These are phyloP conservation scores for Aspergillus sclerotiicarbonarius DNA, from an alignment of 495 filamentous ascomycete genomes.

Conservation along the genomic window DNA sequence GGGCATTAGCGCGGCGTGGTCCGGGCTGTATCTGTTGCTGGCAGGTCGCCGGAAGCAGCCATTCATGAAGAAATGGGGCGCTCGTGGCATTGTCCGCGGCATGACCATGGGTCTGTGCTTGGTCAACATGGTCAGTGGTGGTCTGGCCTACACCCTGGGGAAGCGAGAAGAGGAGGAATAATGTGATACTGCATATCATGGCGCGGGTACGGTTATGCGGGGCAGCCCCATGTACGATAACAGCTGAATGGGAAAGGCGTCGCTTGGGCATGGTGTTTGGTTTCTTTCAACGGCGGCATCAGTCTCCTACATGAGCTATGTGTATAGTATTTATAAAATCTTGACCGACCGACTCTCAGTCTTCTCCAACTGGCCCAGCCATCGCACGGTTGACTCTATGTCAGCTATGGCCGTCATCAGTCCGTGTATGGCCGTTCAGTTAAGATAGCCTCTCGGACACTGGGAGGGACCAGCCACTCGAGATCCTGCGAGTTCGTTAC, in stretches of 20 bases:
- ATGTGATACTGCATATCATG: background rate
- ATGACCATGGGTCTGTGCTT: conserved; percentile 67
- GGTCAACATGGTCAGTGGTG: conserved; percentile 68
- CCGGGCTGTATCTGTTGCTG: conserved; percentile 76
- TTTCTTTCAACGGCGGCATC: conserved; percentile 2
- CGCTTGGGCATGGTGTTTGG: conserved; percentile 18
- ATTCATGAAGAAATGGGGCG: conserved; percentile 59
- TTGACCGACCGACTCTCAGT: background rate
- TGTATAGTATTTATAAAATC: background rate
- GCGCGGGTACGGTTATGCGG: background rate
- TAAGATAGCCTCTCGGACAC: conserved; percentile 58
- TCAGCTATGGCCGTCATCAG: background rate
- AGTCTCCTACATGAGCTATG: conserved; percentile 2
- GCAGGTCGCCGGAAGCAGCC: conserved; percentile 64
- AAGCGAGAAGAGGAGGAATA: conserved; percentile 54
- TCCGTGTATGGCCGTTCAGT: conserved; percentile 35
- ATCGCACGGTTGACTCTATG: background rate
- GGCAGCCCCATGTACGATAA: conserved; percentile 1
- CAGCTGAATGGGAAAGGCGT: conserved; percentile 12
- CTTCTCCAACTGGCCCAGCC: background rate
- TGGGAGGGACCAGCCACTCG: conserved; percentile 58
- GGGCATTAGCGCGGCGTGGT: conserved; percentile 82
- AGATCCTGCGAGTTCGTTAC: conserved; percentile 54
- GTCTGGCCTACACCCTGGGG: conserved; percentile 66
- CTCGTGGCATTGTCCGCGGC: conserved; percentile 68